Evolutionary conservation across 176 grass and related monocot species (phyloP).

Genomic region (Lolium perenne): DNA sequence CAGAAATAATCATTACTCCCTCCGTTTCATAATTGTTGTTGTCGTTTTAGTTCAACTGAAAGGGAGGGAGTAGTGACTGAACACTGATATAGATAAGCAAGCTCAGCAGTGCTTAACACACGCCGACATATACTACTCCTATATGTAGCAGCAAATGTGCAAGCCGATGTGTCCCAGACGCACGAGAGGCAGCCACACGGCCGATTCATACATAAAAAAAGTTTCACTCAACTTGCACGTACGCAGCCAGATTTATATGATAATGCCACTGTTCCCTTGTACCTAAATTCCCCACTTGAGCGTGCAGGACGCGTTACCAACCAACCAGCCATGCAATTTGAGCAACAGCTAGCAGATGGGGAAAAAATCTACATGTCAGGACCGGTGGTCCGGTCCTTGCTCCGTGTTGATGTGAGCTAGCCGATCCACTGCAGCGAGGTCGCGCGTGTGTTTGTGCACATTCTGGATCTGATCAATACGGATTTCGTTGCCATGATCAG

Average conservation of each 20-base stretch:
- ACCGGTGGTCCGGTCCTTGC: neutral
- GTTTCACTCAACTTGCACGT: neutral
- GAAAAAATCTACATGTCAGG: neutral
- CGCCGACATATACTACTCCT: neutral
- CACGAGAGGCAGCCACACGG: slow-evolving; percentile 7
- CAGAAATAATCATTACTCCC: neutral
- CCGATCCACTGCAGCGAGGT: neutral
- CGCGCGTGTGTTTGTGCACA: neutral
- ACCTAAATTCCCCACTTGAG: slow-evolving; percentile 46
- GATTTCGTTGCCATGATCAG: neutral
- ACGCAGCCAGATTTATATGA: neutral
- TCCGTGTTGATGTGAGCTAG: neutral
- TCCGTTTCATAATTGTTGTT: too few species aligned
- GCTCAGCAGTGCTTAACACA: neutral
- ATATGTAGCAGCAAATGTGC: neutral
- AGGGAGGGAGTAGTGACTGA: neutral
- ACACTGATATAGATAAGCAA: neutral
- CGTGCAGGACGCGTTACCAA: neutral
- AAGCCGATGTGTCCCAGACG: neutral
- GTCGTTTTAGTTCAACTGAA: too few species aligned
- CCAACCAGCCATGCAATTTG: neutral
- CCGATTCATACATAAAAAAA: neutral
- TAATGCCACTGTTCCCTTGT: neutral
- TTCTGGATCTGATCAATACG: neutral
- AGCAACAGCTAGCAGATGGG: neutral